Conservation (phyloP, 495 filamentous ascomycete species). For the Penicillium ucsense region DNA sequence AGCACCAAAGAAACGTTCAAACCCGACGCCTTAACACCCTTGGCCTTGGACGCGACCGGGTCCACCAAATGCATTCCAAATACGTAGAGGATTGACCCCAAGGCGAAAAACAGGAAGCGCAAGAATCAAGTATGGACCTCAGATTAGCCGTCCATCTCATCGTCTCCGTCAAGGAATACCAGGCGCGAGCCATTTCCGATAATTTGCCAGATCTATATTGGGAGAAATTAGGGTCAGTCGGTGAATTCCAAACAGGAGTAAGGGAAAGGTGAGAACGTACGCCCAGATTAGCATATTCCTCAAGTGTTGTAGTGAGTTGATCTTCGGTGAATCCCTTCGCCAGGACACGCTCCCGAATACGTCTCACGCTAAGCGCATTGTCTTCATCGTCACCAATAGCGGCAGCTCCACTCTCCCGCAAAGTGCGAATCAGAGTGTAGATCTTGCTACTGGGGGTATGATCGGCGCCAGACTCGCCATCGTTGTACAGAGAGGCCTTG, state of each 20-base stretch:
- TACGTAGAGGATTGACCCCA: constrained; percentile 8
- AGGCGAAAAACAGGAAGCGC: constrained; percentile 5
- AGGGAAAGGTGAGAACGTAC: constrained; percentile 51
- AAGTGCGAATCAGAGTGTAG: constrained; percentile 79
- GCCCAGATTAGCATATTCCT: constrained; percentile 80
- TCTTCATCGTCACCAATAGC: constrained; percentile 59
- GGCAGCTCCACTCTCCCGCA: constrained; percentile 74
- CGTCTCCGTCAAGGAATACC: constrained; percentile 63
- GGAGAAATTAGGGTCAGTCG: constrained; percentile 10
- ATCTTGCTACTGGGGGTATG: constrained; percentile 82
- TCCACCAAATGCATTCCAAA: constrained; percentile 17
- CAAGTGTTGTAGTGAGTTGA: constrained; percentile 74
- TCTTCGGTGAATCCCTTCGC: constrained; percentile 96
- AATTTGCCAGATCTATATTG: constrained; percentile 83
- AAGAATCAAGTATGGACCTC: background rate
- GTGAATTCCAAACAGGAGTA: background rate
- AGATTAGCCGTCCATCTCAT: constrained; percentile 43
- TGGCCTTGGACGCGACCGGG: constrained; percentile 13
- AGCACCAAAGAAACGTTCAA: background rate
- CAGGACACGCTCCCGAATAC: constrained; percentile 79
- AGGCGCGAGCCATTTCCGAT: constrained; percentile 74
- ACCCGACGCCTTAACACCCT: constrained; percentile 18
- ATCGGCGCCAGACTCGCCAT: constrained; percentile 49
- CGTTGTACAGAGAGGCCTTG: constrained; percentile 73
- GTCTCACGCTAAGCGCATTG: constrained; percentile 74